Base-by-base conservation (phyloP, 139 green algal species). In the Picochlorum sp. region DNA sequence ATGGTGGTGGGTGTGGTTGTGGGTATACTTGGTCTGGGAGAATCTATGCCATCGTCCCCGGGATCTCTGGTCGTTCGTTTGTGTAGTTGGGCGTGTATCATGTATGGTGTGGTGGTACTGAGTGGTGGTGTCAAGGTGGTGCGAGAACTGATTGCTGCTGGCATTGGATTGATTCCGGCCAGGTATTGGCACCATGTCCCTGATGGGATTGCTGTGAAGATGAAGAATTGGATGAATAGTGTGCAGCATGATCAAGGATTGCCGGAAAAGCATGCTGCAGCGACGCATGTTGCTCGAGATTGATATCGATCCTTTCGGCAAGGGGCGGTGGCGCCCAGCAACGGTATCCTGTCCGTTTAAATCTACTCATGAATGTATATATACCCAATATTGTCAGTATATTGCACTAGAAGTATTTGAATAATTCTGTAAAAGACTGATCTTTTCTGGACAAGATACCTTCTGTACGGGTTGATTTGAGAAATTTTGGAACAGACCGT, bases 1-100 rank as follows among this genome's bases (percentile, higher is more conserved):
- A 95, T 96, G 80, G 69, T 90, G 5, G 77, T 70, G 15, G 85
- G 82, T 15, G 87, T 90, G 34, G 13, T 80, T 10, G 75, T 88
- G 6, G 87, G 88, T 0, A 52, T 95, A 62, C 15, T 89, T 28
- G 88, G 78, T 0, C 73, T 95, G 61, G 78, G 76, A 4, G 88
- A 95, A 66, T 26, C 59, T 2, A 66, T 95, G 60, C 86, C 84
- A 2, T 16, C 54, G 1, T 68, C 41, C 2, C 50, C 34, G 18
- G 30, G 18, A 21, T 64, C 72, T 16, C 66, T 65, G 4, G 24
- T 65, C 23, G 37, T 79, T 13, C 73, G 81, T 1, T 65, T 88
- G 20, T 10, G 37, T 46, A 81, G 74, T 57, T 92, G 84, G 85
- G 50, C 65, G 3, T 69, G 59, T 18, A 82, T 88, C 11, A 38